phyloP scores from a whole-genome alignment of 768 basidiomycete genomes.

The Pisolithus tinctorius region DNA sequence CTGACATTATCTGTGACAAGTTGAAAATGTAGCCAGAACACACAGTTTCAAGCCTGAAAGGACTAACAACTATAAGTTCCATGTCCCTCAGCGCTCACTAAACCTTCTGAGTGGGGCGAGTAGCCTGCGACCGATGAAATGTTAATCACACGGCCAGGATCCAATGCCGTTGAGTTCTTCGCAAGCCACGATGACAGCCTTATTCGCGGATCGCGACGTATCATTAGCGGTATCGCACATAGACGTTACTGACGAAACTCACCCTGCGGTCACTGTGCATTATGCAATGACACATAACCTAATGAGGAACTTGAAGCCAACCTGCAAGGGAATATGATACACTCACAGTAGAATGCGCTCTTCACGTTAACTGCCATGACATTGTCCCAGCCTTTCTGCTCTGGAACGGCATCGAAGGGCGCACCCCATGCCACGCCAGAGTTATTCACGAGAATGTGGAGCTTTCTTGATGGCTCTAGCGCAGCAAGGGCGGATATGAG shows the following conservation, averaged over 20 bases:
- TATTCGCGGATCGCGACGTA: not conserved
- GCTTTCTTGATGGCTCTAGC: constrained; percentile 48
- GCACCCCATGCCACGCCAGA: constrained; percentile 79
- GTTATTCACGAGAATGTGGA: constrained; percentile 83
- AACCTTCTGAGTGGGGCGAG: constrained; percentile 40
- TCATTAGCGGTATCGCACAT: not conserved
- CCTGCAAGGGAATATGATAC: no score
- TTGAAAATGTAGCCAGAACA: not conserved
- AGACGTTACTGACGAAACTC: constrained; percentile 3
- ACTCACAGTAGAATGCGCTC: constrained; percentile 72
- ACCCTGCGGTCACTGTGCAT: constrained; percentile 39
- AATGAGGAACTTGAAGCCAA: not conserved
- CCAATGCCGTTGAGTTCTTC: constrained; percentile 54
- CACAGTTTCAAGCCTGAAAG: not conserved
- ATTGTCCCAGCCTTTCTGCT: constrained; percentile 82
- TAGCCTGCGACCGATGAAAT: constrained; percentile 68
- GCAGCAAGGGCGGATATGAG: constrained; percentile 63
- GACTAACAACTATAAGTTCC: constrained; percentile 78
- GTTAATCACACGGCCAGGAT: constrained; percentile 77
- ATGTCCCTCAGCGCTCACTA: constrained; percentile 45
- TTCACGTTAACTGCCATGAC: constrained; percentile 82
- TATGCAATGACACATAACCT: not conserved
- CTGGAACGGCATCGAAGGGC: constrained; percentile 61
- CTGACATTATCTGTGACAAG: constrained; percentile 61
- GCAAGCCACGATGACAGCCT: constrained; percentile 43